Conservation (phyloP, 345 rosid genomes). For the Viola odorata region DNA sequence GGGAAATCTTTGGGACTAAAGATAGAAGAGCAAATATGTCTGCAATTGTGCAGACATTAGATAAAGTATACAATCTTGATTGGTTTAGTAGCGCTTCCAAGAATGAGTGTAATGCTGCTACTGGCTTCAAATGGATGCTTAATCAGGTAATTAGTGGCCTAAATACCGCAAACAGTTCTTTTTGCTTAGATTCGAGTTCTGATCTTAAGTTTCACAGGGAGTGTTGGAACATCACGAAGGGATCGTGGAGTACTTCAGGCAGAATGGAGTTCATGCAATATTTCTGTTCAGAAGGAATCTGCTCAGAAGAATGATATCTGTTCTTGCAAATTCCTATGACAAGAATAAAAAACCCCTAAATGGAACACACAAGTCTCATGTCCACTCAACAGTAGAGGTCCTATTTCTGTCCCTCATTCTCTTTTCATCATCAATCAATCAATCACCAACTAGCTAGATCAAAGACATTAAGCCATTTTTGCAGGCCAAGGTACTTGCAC, state of each 20-base stretch:
- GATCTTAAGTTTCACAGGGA: constrained; percentile 17
- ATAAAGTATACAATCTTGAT: constrained; percentile 29
- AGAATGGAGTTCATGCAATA: constrained; percentile 31
- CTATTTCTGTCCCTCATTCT: background rate
- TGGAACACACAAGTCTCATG: constrained; percentile 39
- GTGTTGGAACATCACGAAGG: constrained; percentile 28
- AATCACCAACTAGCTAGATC: background rate
- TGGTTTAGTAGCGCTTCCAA: constrained; percentile 37
- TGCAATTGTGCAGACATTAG: constrained; percentile 23
- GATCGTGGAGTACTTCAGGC: constrained; percentile 28
- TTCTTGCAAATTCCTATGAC: constrained; percentile 31
- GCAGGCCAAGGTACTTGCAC: constrained; percentile 39
- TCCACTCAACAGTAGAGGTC: constrained; percentile 29
- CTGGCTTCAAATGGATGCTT: constrained; percentile 42
- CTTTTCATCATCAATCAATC: background rate
- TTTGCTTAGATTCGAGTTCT: too few species aligned
- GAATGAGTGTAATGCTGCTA: constrained; percentile 37
- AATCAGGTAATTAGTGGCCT: constrained; percentile 26
- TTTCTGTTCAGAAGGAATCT: constrained; percentile 34
- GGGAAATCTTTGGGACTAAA: constrained; percentile 31
- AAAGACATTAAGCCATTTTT: background rate
- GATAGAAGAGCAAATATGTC: constrained; percentile 27
- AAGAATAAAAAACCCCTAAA: constrained; percentile 24
- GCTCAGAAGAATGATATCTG: constrained; percentile 34
- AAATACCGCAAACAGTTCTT: too few species aligned